Conservation (phyloP, 139 green algal genomes). For the Tetraselmis striata region DNA sequence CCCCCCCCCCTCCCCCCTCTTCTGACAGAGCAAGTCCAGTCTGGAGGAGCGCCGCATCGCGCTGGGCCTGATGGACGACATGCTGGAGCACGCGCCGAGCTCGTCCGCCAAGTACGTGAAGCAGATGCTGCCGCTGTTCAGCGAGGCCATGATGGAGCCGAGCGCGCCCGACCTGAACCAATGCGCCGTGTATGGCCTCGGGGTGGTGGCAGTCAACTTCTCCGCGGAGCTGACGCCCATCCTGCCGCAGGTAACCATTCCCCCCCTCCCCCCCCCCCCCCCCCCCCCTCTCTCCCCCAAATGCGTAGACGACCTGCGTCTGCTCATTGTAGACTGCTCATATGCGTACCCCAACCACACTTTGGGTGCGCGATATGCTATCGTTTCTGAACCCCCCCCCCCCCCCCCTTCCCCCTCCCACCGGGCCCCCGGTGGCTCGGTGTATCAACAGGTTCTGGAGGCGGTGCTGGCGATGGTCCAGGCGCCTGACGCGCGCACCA, state of each 20-base stretch:
- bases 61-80: constrained; percentile 90
- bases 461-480: constrained; percentile 22
- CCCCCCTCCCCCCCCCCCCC: not conserved
- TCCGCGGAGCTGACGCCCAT: constrained; percentile 7
- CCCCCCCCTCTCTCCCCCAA: not conserved
- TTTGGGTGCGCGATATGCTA: too few species aligned
- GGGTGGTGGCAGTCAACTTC: constrained; percentile 56
- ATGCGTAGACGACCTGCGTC: too few species aligned
- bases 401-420: too few species aligned
- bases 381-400: too few species aligned
- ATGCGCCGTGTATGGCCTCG: constrained; percentile 86
- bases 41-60: constrained; percentile 78
- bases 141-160: constrained; percentile 35
- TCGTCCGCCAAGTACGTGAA: constrained; percentile 53
- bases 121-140: constrained; percentile 59
- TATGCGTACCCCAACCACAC: too few species aligned
- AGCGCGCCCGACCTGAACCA: constrained; percentile 70
- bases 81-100: constrained; percentile 74
- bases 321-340: too few species aligned
- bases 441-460: constrained; percentile 9
- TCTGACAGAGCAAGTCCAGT: not conserved
- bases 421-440: too few species aligned
- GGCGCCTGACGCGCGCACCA: constrained; percentile 30
- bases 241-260: not conserved
- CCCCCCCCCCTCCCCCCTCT: constrained; percentile 15